Percentiles rank a stretch among this genome's conserved stretches.
Conservation (phyloP, 75 land plant species). For the Cupressus sempervirens region DNA sequence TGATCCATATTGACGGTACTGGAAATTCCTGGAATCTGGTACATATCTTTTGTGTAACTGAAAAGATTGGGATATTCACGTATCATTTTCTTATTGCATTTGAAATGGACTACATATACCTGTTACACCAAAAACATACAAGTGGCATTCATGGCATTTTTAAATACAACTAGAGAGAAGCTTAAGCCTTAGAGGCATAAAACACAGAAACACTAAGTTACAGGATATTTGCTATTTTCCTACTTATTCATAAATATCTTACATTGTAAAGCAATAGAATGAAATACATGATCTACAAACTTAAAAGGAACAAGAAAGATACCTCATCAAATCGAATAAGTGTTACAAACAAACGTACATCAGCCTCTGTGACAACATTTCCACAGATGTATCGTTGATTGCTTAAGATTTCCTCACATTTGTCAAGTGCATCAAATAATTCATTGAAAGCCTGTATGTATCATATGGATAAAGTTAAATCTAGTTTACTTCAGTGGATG, state of each 20-base stretch:
- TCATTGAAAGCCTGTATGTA: constrained; percentile 52
- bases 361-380: constrained; percentile 69
- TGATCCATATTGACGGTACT: constrained; percentile 76
- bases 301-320: not conserved
- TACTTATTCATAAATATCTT: not conserved
- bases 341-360: constrained; percentile 82
- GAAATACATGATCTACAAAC: not conserved
- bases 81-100: constrained; percentile 80
- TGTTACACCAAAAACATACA: constrained; percentile 19
- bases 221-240: not conserved
- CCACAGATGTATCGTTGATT: constrained; percentile 81
- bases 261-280: not conserved
- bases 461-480: not conserved
- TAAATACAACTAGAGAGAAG: not conserved
- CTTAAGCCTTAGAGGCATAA: not conserved
- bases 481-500: not conserved
- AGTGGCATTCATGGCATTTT: not conserved
- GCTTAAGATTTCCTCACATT: constrained; percentile 70
- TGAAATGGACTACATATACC: constrained; percentile 87
- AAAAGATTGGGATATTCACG: constrained; percentile 79
- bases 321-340: constrained; percentile 87
- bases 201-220: not conserved
- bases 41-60: constrained; percentile 85
- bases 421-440: constrained; percentile 63
- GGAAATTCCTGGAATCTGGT: constrained; percentile 61